phyloP scores from a whole-genome alignment of 2,329 filamentous ascomycete genomes.

The Hymenoscyphus linearis region DNA sequence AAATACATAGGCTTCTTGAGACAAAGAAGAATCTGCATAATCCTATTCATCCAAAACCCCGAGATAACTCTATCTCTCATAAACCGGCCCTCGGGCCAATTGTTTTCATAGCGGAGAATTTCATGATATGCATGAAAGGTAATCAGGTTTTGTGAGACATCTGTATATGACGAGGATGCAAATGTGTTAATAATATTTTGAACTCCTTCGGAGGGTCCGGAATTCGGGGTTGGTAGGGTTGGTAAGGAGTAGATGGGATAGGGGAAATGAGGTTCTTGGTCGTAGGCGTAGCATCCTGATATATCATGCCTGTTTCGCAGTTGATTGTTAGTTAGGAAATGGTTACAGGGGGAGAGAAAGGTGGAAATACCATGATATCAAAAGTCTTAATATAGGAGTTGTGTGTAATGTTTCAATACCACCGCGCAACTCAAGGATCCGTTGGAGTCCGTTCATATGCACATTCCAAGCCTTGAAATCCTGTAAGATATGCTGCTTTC shows the following conservation, averaged over 20 bases:
- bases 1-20: neutral
- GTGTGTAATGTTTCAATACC: neutral
- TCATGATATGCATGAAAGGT: neutral
- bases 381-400: neutral
- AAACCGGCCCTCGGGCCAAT: neutral
- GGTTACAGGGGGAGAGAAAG: neutral
- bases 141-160: neutral
- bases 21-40: neutral
- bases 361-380: neutral
- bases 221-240: neutral
- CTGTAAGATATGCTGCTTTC: neutral
- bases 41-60: neutral
- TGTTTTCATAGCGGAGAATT: neutral
- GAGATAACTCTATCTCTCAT: neutral
- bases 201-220: neutral
- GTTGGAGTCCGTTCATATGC: neutral
- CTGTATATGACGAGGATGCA: neutral
- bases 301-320: neutral
- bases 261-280: neutral
- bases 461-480: neutral
- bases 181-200: neutral
- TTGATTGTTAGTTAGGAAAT: neutral
- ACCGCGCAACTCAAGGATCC: neutral
- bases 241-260: neutral
- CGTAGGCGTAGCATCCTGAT: neutral